A percentile compares a stretch with the other conserved stretches of the same genome.
These are phyloP conservation scores for Pyrenophora seminiperda DNA, from an alignment of 2,329 filamentous ascomycete species.

Conservation along the genomic window DNA sequence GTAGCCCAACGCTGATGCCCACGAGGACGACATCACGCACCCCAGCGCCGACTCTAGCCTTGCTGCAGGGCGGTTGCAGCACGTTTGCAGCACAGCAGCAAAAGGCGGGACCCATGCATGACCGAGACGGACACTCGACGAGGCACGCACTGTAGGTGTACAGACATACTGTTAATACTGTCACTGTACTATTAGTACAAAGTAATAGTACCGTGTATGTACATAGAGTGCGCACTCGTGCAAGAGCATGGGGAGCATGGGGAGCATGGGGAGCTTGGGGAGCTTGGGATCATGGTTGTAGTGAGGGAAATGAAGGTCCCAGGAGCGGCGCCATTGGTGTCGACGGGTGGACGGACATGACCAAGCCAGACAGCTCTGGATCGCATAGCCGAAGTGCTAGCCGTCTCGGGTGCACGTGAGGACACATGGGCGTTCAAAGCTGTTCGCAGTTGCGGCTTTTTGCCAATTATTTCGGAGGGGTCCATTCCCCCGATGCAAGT, in stretches of 20 bases:
- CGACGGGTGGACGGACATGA: constrained; percentile 16
- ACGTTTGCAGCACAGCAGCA: too few species aligned
- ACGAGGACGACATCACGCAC: constrained; percentile 12
- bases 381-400: constrained; percentile 26
- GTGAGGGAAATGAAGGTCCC: constrained; percentile 37
- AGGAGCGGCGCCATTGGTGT: constrained; percentile 34
- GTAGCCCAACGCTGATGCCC: constrained; percentile 12
- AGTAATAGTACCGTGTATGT: too few species aligned
- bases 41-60: constrained; percentile 18
- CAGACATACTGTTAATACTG: too few species aligned
- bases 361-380: constrained; percentile 32
- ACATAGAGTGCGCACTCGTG: background rate
- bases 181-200: too few species aligned
- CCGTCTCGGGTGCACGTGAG: constrained; percentile 29
- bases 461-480: constrained; percentile 28
- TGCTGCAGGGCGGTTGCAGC: background rate
- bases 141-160: too few species aligned
- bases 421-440: constrained; percentile 19
- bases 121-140: too few species aligned
- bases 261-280: too few species aligned
- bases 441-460: constrained; percentile 22
- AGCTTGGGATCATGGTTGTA: constrained; percentile 22
- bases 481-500: constrained; percentile 28
- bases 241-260: constrained; percentile 18
- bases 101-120: too few species aligned